Base-by-base conservation (phyloP, 164 flowering plant genomes). In the Cinnamomum micranthum region DNA sequence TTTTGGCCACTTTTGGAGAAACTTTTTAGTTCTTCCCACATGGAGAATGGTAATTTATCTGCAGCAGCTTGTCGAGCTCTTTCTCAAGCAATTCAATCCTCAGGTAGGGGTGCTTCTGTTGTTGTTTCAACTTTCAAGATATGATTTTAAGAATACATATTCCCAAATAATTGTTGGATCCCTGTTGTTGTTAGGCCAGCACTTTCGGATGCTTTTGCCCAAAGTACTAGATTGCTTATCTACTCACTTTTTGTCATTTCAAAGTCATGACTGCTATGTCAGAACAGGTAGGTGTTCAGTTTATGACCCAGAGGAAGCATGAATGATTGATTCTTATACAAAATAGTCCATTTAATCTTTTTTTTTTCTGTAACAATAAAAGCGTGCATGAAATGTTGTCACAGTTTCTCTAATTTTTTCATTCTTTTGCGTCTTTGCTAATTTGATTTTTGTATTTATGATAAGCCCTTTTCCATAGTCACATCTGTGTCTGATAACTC, bases 11-110 rank as follows among this genome's bases (percentile, higher is more conserved):
- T 88, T 83, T 76, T 95, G 52, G 94, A 91, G 86, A 90, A 89
- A 81, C 87, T 93, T 58, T 85, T 89, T 78, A 77, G 77, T 66
- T 90, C 95, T 71, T 78, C 80, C 55, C 92, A 89, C 80, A 92
- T 92, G 91, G 95, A 91, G 80, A 93, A 84, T 85, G 76, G 85
- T 70, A 90, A 78, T 81, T 80, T 93, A 74, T 86, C 97, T 10
- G 62, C 85, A 51, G 93, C 99, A 77, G 98, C 98, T 70, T 95
- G 99, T 76, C 91, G 95, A 67, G 92, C 98, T 76, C 97, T 95
- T 79, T 87, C 98, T 69, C 91, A 87, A 77, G 94, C 95, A 70
- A 82, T 95, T 80, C 90, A 89, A 50, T 88, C 98, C 23, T 88
- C 97, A 80, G 98, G 97, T 95, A 58, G 60, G 7, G 72, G 17